Base-by-base conservation (phyloP, 495 filamentous ascomycete species). In the Annulohypoxylon bovei region DNA sequence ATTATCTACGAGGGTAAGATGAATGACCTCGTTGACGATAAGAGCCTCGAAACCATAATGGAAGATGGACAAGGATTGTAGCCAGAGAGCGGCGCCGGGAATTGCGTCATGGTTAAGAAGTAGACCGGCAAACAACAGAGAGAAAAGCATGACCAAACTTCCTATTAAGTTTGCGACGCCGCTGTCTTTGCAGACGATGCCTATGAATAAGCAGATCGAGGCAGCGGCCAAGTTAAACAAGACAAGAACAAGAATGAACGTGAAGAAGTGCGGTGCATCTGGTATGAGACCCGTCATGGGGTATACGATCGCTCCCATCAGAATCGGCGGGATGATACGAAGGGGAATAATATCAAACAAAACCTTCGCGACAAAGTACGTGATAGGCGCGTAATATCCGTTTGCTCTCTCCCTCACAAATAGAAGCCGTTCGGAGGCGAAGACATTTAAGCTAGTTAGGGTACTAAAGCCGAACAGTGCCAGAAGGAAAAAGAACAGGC, bases 21-120 rank as follows among this genome's bases (percentile, higher is more conserved):
- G 93, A n/a, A 89, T 88, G 54, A 98, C 95, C 81, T 99, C 95
- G 77, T 99, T 99, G 74, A 99, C 95, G 65, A 98, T 95, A 22
- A 99, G 86, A 2, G 92, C 91, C 82, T 98, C 95, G 72, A 99
- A 98, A 2, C 90, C 95, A 76, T 97, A 99, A 77, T 99, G 95
- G 88, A 98, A 99, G 70, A 99, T 99, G 18, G 94, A 97, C n/a
- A 98, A 84, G 82, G 94, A 82, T 81, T 99, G 96, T 35, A 98
- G 77, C 95, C 95, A 99, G 61, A 92, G 74, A 6, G 93, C 91
- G 6, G 89, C 88, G 39, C 85, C 80, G 3, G 95, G 95, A 63
- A 98, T 98, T 12, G 91, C 93, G 75, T 98, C 88, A 74, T 97
- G 94, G 76, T 99, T 99, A 49, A 99, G 86, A 53, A 99, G 81